These are phyloP conservation scores for Curvularia sp. DNA, from an alignment of 2,329 filamentous ascomycete genomes.

Conservation along the genomic window DNA sequence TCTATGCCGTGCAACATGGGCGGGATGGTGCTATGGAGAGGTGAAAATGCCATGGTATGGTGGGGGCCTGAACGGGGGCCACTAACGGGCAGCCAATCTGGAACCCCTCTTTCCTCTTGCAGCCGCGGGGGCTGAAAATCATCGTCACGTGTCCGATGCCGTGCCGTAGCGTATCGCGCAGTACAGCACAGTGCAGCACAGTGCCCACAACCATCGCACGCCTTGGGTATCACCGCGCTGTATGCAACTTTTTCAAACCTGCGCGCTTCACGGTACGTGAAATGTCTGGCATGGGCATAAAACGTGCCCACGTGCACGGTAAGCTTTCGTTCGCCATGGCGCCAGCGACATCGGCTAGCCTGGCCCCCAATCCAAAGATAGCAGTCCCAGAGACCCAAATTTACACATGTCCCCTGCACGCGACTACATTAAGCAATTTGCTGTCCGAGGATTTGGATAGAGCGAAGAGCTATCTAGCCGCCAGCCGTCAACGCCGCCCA, in stretches of 20 bases:
- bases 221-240: slow-evolving; percentile 6
- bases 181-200: not conserved
- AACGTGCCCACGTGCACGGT: slow-evolving; percentile 13
- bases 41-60: slow-evolving; percentile 11
- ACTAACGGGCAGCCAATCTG: not conserved
- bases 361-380: slow-evolving; percentile 2
- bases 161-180: not conserved
- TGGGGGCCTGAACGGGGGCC: slow-evolving; percentile 10
- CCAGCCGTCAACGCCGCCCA: slow-evolving; percentile 11
- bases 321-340: slow-evolving; percentile 18
- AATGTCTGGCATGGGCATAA: slow-evolving; percentile 11
- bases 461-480: slow-evolving; percentile 18
- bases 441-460: slow-evolving; percentile 1
- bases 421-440: not conserved
- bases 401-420: not conserved
- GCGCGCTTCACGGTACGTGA: slow-evolving; percentile 12
- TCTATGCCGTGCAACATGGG: slow-evolving; percentile 5
- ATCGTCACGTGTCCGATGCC: not conserved
- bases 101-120: slow-evolving; percentile 7
- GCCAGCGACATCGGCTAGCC: slow-evolving; percentile 22
- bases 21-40: not conserved
- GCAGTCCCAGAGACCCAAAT: not conserved
- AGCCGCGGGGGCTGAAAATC: slow-evolving; percentile 9
- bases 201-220: not conserved
- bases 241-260: slow-evolving; percentile 3